These are phyloP conservation scores for Alliaria petiolata DNA, from an alignment of 345 rosid genomes.

Conservation along the genomic window DNA sequence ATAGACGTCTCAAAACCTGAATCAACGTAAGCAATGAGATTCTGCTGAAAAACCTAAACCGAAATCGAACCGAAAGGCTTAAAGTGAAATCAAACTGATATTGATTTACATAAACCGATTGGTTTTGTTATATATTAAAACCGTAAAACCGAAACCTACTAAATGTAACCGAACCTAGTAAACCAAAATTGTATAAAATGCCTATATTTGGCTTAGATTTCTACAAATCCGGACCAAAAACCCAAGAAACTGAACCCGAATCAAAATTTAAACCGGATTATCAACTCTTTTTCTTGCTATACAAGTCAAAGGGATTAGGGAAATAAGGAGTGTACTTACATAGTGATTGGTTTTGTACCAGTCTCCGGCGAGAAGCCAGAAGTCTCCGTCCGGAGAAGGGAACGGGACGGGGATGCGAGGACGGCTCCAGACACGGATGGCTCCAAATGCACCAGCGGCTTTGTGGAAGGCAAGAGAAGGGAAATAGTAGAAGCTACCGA, in stretches of 20 bases:
- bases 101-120: not conserved
- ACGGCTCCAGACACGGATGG: constrained; percentile 80
- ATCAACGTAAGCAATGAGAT: not conserved
- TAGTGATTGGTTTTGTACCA: constrained; percentile 82
- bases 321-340: constrained; percentile 32
- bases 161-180: not conserved
- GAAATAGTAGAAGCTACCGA: constrained; percentile 84
- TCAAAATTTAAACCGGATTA: not conserved
- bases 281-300: not conserved
- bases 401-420: constrained; percentile 86
- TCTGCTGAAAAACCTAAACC: not conserved
- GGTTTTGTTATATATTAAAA: not conserved
- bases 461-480: constrained; percentile 87
- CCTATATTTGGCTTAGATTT: not conserved
- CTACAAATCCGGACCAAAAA: not conserved
- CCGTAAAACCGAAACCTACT: not conserved
- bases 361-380: constrained; percentile 74
- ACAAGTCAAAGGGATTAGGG: not conserved
- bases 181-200: not conserved
- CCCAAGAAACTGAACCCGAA: not conserved
- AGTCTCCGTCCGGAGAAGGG: constrained; percentile 66
- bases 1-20: constrained; percentile 50
- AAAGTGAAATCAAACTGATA: not conserved
- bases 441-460: constrained; percentile 92
- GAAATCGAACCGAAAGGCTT: not conserved